Evolutionary conservation across 441 rosid genomes (phyloP), one percentile per base, ranked within the genome.

Genomic region (Pelargonium myrrhifolium): DNA sequence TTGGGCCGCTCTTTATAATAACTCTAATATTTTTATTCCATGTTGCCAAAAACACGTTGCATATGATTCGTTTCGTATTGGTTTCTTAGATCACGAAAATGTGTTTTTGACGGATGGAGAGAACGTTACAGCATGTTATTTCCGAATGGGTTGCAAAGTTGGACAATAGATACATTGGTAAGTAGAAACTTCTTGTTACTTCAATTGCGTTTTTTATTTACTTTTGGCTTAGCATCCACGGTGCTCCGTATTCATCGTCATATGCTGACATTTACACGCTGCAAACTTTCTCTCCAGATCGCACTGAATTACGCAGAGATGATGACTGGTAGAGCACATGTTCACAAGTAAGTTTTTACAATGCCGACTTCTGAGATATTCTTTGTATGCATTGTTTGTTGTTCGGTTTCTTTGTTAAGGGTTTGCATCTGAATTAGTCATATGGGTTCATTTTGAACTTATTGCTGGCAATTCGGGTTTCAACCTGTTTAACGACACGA

Each of bases 111-210:
- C 81, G 80, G 75, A 81, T 79, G 71, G 96, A 92, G 40, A 82
- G 75, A 74, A 79, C 92, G 9, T 74, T 91, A 68, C 87, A 84
- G 71, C 88, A 85, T 68, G 85, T 93, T 65, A 73, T 86, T 61
- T 81, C 85, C 37, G 95, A 91, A 28, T 88, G 90, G 90, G 71
- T 87, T 53, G 71, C 56, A 49, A 89, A 78, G 78, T 83, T 93
- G 66, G 74, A 80, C 83, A 79, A 87, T 53, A 76, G 89, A 76
- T 87, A 86, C 84, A 85, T 93, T 37, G 98, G 97, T 93, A 74
- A 31, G 79, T 70, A 67, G 56, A 4, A 6, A 68, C 56, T 67
- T 20, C 45, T 40, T 45, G 26, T 10, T 60, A 62, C 8, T 20
- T 43, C 9, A 18, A 42, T 40, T 28, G 17, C 35, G 26, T 55